Percentiles rank a stretch among this genome's conserved stretches.
phyloP scores from a whole-genome alignment of 1,284 basidiomycete species.

The Takashimella tepidaria region DNA sequence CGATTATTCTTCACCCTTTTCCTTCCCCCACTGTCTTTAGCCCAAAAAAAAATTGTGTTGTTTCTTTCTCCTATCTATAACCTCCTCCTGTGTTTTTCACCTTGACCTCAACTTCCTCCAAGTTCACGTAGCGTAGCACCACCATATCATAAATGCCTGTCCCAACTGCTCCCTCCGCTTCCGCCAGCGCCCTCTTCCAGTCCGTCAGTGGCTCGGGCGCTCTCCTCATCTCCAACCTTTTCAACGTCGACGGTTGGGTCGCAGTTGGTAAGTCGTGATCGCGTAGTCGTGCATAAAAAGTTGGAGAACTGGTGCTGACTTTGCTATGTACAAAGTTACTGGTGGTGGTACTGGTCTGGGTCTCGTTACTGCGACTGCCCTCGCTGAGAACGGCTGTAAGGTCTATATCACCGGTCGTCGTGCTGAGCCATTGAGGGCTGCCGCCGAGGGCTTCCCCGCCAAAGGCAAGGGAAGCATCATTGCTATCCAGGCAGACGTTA shows the following conservation, averaged over 20 bases:
- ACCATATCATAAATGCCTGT: neutral
- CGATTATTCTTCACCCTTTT: too few species aligned
- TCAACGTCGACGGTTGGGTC: constrained; percentile 41
- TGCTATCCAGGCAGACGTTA: constrained; percentile 39
- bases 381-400: constrained; percentile 40
- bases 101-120: too few species aligned
- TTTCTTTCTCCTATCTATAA: too few species aligned
- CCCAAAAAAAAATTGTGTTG: too few species aligned
- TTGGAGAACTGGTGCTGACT: too few species aligned
- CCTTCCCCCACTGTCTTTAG: too few species aligned
- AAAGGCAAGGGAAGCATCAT: constrained; percentile 28
- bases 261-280: constrained; percentile 34
- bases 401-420: constrained; percentile 46
- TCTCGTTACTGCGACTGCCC: constrained; percentile 36
- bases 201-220: constrained; percentile 22
- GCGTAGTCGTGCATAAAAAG: too few species aligned
- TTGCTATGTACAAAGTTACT: too few species aligned
- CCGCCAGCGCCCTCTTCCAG: constrained; percentile 12
- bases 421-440: constrained; percentile 33
- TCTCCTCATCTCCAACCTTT: constrained; percentile 32
- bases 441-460: constrained; percentile 19
- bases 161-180: constrained; percentile 5
- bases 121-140: neutral
- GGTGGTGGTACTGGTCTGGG: constrained; percentile 44
- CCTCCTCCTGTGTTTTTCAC: too few species aligned